These are phyloP conservation scores for Rugonectria rugulosa DNA, from an alignment of 2,329 filamentous ascomycete species.

Conservation along the genomic window DNA sequence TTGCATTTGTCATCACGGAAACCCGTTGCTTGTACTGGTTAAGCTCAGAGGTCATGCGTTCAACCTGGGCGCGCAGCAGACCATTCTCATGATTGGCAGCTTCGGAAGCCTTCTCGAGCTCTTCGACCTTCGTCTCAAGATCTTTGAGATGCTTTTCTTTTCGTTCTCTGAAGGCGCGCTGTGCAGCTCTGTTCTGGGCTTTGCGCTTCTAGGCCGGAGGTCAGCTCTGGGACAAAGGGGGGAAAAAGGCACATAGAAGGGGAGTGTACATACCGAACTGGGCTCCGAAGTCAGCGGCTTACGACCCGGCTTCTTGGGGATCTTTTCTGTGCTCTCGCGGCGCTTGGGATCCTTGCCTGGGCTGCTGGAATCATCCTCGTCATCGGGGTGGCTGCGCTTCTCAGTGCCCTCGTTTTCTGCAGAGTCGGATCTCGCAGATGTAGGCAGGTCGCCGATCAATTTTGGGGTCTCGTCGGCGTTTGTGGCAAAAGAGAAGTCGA, in stretches of 20 bases:
- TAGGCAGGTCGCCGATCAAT: slow-evolving; percentile 79
- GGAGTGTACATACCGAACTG: slow-evolving; percentile 84
- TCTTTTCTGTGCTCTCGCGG: slow-evolving; percentile 83
- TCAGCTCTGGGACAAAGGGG: slow-evolving; percentile 21
- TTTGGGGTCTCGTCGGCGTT: slow-evolving; percentile 58
- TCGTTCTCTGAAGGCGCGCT: slow-evolving; percentile 91
- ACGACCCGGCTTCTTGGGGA: slow-evolving; percentile 92
- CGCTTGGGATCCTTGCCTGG: slow-evolving; percentile 67
- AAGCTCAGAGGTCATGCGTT: slow-evolving; percentile 84
- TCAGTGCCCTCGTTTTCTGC: slow-evolving; percentile 63
- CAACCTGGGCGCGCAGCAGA: slow-evolving; percentile 83
- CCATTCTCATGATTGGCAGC: slow-evolving; percentile 86
- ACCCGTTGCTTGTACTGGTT: slow-evolving; percentile 90
- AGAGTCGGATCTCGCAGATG: slow-evolving; percentile 63
- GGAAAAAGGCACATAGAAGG: background rate
- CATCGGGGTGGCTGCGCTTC: slow-evolving; percentile 77
- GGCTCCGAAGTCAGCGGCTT: slow-evolving; percentile 97
- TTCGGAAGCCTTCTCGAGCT: slow-evolving; percentile 83
- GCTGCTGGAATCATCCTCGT: slow-evolving; percentile 69
- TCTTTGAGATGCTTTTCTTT: slow-evolving; percentile 93
- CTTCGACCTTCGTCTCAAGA: slow-evolving; percentile 78
- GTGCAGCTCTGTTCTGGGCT: slow-evolving; percentile 91
- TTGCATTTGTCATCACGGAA: slow-evolving; percentile 59
- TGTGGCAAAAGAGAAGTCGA: slow-evolving; percentile 68
- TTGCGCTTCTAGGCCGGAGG: slow-evolving; percentile 77